phyloP scores from a whole-genome alignment of 1,139 yeast genomes.

The Diutina catenulata region DNA sequence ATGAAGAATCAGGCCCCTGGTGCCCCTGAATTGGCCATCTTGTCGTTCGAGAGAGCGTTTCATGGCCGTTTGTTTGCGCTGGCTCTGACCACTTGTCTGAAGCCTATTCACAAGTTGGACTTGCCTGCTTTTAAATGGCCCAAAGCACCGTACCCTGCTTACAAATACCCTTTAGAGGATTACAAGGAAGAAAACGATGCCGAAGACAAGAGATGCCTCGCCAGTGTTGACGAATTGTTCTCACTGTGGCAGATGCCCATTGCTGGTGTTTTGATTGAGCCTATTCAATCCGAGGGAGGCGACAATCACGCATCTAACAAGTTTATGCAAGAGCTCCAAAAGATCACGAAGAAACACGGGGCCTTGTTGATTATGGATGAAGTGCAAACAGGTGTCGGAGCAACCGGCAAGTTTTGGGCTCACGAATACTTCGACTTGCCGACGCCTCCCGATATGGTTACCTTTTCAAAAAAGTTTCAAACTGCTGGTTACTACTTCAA shows the following conservation, averaged over 20 bases:
- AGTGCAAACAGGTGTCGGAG: slow-evolving; percentile 70
- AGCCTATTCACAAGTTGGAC: slow-evolving; percentile 76
- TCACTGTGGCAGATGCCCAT: slow-evolving; percentile 51
- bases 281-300: slow-evolving; percentile 70
- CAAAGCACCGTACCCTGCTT: slow-evolving; percentile 67
- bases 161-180: slow-evolving; percentile 60
- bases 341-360: slow-evolving; percentile 44
- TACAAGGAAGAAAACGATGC: slow-evolving; percentile 40
- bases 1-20: slow-evolving; percentile 69
- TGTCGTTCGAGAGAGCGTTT: slow-evolving; percentile 67
- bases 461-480: slow-evolving; percentile 70
- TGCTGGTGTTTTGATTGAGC: slow-evolving; percentile 41
- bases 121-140: slow-evolving; percentile 85
- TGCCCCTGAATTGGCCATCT: slow-evolving; percentile 58
- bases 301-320: slow-evolving; percentile 53
- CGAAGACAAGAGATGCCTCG: slow-evolving; percentile 62
- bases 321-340: slow-evolving; percentile 57
- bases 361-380: slow-evolving; percentile 58
- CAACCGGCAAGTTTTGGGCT: slow-evolving; percentile 63
- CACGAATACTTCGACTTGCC: slow-evolving; percentile 59
- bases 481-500: slow-evolving; percentile 70
- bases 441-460: slow-evolving; percentile 60
- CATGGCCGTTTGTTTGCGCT: slow-evolving; percentile 79
- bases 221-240: slow-evolving; percentile 43
- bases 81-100: slow-evolving; percentile 66